Conservation (phyloP, 148 eudicot genomes). For the Cornus controversa region DNA sequence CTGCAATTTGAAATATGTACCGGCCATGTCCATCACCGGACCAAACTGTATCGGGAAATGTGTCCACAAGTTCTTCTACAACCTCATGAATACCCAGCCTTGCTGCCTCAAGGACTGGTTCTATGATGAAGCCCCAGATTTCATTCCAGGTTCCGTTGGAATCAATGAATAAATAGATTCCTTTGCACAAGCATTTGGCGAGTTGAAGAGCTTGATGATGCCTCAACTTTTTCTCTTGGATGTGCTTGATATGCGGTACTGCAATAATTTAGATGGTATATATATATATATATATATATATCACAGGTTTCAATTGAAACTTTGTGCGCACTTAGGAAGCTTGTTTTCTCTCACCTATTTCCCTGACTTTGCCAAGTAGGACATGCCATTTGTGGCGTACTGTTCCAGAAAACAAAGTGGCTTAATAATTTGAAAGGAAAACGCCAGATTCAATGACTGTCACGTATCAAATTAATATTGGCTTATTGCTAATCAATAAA, state of each 20-base stretch:
- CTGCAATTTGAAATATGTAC: not conserved
- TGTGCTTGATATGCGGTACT: not conserved
- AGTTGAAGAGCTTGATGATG: not conserved
- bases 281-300: too few relatives aligned
- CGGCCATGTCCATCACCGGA: not conserved
- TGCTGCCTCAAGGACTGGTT: not conserved
- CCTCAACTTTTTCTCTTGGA: not conserved
- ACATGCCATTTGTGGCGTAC: not conserved
- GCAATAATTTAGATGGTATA: not conserved
- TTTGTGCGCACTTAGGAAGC: not conserved
- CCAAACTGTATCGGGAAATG: not conserved
- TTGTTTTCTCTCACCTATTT: not conserved
- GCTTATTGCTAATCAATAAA: too few relatives aligned
- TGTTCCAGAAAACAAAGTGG: not conserved
- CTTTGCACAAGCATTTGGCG: not conserved
- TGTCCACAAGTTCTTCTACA: not conserved
- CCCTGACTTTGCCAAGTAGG: not conserved
- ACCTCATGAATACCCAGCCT: not conserved
- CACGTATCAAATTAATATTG: too few relatives aligned
- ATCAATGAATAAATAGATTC: not conserved
- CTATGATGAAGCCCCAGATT: too few relatives aligned
- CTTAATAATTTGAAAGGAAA: not conserved
- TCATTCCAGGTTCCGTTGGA: too few relatives aligned
- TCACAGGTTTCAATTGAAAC: not conserved
- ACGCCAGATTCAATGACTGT: not conserved